A percentile compares a stretch with the other conserved stretches of the same genome.
Evolutionary conservation across 352 stramenopile genomes (phyloP).

Genomic region (Thalassiosira mediterranea): DNA sequence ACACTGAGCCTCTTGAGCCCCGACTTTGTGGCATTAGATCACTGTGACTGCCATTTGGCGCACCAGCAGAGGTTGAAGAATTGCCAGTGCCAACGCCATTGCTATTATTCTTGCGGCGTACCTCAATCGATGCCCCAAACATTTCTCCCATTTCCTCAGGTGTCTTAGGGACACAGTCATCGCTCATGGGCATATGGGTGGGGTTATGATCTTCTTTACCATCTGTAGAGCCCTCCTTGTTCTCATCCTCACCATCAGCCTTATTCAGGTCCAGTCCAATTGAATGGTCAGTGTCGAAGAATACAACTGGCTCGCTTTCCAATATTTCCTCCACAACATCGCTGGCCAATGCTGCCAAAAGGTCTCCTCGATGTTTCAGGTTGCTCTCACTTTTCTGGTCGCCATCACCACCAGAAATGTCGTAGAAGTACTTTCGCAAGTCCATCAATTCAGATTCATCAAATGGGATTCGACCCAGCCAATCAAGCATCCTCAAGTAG

Average conservation of each 20-base stretch:
- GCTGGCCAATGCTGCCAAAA: constrained; percentile 77
- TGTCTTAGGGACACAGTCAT: background rate
- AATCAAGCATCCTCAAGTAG: constrained; percentile 79
- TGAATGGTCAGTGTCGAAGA: constrained; percentile 41
- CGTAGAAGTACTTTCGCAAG: constrained; percentile 81
- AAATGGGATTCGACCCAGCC: constrained; percentile 81
- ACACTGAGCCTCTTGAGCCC: constrained; percentile 30
- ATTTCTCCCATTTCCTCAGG: constrained; percentile 15
- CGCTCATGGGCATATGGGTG: background rate
- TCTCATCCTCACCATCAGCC: constrained; percentile 8
- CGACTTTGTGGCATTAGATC: too few relatives aligned
- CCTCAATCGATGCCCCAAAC: constrained; percentile 21
- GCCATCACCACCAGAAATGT: constrained; percentile 61
- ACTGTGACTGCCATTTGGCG: too few relatives aligned
- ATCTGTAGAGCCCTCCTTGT: background rate
- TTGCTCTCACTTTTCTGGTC: constrained; percentile 75
- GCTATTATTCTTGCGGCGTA: constrained; percentile 10
- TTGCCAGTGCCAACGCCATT: constrained; percentile 2
- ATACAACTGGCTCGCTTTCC: constrained; percentile 59
- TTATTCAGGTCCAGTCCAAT: constrained; percentile 72
- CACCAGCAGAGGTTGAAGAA: constrained; percentile 3
- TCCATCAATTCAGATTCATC: constrained; percentile 82
- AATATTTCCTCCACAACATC: constrained; percentile 77
- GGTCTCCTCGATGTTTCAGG: constrained; percentile 75
- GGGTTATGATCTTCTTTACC: too few relatives aligned